phyloP scores from a whole-genome alignment of 148 eudicot species.

The Rhododendron henanense region DNA sequence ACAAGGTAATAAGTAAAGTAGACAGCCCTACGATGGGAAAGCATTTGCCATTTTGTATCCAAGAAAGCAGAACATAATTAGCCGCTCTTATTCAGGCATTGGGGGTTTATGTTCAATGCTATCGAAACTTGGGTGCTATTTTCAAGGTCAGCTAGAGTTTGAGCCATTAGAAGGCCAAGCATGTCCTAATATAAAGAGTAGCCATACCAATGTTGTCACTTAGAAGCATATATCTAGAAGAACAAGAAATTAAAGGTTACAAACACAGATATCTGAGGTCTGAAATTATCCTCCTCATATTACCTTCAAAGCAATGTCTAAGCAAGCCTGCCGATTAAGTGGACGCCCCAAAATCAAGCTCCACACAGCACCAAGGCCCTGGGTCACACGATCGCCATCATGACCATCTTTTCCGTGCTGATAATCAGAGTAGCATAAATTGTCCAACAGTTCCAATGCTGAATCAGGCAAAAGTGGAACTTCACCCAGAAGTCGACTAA shows the following conservation, averaged over 20 bases:
- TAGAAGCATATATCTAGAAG: not conserved
- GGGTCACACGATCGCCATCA: slow-evolving; percentile 91
- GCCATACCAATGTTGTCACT: not conserved
- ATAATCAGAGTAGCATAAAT: slow-evolving; percentile 57
- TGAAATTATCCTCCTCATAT: not conserved
- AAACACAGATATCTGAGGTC: not conserved
- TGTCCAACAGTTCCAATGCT: slow-evolving; percentile 58
- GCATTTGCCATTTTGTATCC: not conserved
- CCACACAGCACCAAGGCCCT: slow-evolving; percentile 96
- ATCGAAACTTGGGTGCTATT: not conserved
- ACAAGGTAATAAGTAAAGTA: not conserved
- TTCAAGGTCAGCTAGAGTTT: not conserved
- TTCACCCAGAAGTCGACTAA: slow-evolving; percentile 92
- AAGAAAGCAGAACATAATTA: not conserved
- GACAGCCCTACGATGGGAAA: not conserved
- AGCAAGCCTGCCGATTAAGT: slow-evolving; percentile 57
- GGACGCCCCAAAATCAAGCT: slow-evolving; percentile 89
- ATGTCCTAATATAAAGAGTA: not conserved
- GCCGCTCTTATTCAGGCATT: not conserved
- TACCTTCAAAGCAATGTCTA: slow-evolving; percentile 90
- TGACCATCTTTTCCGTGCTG: slow-evolving; percentile 43
- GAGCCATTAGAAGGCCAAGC: slow-evolving; percentile 2
- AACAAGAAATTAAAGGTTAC: not conserved
- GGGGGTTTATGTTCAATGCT: not conserved
- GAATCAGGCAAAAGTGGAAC: slow-evolving; percentile 75